Base-by-base conservation (phyloP, 768 basidiomycete genomes). In the Russula griseocarnosa region DNA sequence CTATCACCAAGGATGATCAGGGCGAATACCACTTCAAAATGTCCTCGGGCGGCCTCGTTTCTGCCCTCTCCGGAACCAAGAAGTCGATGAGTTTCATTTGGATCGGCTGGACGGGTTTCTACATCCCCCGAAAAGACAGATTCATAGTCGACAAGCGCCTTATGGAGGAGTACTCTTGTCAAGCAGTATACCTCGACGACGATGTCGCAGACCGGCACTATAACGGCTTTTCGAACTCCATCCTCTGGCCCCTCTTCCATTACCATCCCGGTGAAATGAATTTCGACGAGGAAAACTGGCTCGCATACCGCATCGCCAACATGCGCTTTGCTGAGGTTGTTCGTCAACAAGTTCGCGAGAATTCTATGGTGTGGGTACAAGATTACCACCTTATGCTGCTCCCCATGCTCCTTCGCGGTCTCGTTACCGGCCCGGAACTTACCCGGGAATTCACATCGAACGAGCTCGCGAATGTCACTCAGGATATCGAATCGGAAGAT, bases 251-350 rank as follows among this genome's bases (percentile, higher is more conserved):
- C 3, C 81, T 99, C 53, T 98, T 99, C 82, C 97, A 99, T 75
- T 99, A 98, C 77, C 96, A 98, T 75, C 97, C 97, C 9, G 96
- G 96, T 67, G 97, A 98, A 78, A 98, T 99, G 94, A 96, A 94
- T 76, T 99, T 99, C 72, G 96, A 98, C 75, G 94, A 97, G 78
- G 92, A 92, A 73, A 92, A 98, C 74, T 99, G 97, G 97, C 85
- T 87, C 58, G 97, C 94, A 16, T 99, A 98, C 76, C 87, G 97
- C 42, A 94, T 97, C 75, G 96, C 96, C 52, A 99, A 98, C 75
- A 79, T 95, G 78, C 82, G 86, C 69, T 99, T 99, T 71, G 96
- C 97, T 0, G 90, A 98, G 74, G 91, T 82, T 24, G 91, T 98
- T 62, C 82, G 84, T 66, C 79, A 81, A 52, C 90, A 94, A 73